Evolutionary conservation across 164 flowering plant genomes (phyloP).

Genomic region (Paratinospora sagittata): DNA sequence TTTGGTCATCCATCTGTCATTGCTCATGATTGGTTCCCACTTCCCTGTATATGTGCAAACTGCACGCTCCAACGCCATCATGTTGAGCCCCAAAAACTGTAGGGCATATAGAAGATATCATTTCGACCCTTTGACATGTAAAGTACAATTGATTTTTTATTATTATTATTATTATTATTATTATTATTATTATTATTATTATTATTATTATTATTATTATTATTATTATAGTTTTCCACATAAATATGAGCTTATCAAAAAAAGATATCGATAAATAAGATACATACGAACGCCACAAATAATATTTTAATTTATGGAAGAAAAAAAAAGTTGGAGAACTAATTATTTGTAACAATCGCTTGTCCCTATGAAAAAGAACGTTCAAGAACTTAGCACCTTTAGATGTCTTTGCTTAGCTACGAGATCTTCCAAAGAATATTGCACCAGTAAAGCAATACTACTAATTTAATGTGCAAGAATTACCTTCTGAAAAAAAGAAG

Average conservation of each 20-base stretch:
- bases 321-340: neutral
- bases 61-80: too few species aligned
- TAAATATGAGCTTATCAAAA: neutral
- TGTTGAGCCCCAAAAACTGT: too few species aligned
- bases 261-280: neutral
- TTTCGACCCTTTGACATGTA: too few species aligned
- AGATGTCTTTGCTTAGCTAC: neutral
- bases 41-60: too few species aligned
- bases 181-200: too few species aligned
- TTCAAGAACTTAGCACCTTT: neutral
- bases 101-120: too few species aligned
- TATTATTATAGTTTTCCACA: too few species aligned
- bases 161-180: too few species aligned
- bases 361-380: neutral
- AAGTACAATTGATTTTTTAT: too few species aligned
- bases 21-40: too few species aligned
- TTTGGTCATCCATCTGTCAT: too few species aligned
- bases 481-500: conserved; percentile 79
- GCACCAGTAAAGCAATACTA: neutral
- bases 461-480: neutral
- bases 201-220: too few species aligned
- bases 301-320: neutral
- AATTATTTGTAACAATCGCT: neutral
- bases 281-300: neutral
- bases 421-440: neutral